These are phyloP conservation scores for Kuraishia ogatae DNA, from an alignment of 805 yeast genomes.

Conservation along the genomic window DNA sequence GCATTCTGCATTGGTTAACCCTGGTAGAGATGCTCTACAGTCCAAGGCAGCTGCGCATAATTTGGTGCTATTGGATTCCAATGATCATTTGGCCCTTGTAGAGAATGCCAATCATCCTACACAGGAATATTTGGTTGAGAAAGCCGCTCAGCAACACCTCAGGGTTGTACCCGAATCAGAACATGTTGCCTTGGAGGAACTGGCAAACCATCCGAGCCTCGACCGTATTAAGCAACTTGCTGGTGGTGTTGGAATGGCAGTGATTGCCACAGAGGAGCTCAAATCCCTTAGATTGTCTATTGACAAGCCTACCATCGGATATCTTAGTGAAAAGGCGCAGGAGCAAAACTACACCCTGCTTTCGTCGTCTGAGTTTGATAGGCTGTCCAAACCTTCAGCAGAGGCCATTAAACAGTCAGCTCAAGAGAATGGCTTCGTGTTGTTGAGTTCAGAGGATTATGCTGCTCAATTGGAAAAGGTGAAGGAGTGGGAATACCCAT, in stretches of 20 bases:
- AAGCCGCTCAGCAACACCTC: background rate
- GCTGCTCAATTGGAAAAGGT: background rate
- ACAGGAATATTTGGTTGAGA: background rate
- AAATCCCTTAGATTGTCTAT: background rate
- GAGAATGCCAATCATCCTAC: background rate
- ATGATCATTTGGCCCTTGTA: background rate
- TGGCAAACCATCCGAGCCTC: background rate
- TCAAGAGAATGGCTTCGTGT: background rate
- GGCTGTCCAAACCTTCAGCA: background rate
- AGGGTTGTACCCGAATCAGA: background rate
- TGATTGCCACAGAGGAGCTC: background rate
- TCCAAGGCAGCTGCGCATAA: constrained; percentile 2
- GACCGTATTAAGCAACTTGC: background rate
- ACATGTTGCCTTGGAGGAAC: background rate
- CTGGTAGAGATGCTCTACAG: constrained; percentile 4
- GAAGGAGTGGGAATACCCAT: constrained; percentile 7
- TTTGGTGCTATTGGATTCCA: background rate
- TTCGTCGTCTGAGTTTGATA: background rate
- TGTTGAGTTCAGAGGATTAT: background rate
- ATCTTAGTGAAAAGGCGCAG: constrained; percentile 2
- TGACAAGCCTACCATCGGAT: constrained; percentile 6
- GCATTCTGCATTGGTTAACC: background rate
- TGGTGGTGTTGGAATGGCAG: constrained; percentile 4
- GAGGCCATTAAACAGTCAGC: background rate
- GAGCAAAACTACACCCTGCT: background rate